Evolutionary conservation across 306 rosid species (phyloP).

Genomic region (Vachellia collinsii): DNA sequence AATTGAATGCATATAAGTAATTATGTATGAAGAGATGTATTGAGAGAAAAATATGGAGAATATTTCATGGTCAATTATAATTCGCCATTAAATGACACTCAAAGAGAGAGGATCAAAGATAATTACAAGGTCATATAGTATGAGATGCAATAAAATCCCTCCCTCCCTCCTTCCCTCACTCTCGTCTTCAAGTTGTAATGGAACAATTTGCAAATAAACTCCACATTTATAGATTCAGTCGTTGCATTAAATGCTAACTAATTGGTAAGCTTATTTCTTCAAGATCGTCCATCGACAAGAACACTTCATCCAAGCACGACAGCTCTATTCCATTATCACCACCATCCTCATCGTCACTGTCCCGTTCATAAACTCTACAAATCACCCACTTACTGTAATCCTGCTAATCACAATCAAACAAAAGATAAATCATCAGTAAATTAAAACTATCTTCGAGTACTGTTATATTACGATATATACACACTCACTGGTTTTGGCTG

Average conservation of each 20-base stretch:
- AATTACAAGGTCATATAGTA: no score
- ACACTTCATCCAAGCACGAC: slow-evolving; percentile 72
- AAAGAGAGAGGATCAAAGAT: not conserved
- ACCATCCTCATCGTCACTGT: not conserved
- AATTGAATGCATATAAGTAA: no score
- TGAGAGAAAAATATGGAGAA: not conserved
- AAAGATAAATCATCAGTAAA: not conserved
- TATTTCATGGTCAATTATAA: not conserved
- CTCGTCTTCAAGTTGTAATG: not conserved
- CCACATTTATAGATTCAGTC: not conserved
- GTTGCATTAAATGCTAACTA: not conserved
- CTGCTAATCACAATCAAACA: slow-evolving; percentile 50
- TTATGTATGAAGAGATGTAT: not conserved
- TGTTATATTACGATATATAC: not conserved
- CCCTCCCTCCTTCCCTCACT: not conserved
- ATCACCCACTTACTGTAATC: slow-evolving; percentile 76
- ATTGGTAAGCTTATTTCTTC: slow-evolving; percentile 71
- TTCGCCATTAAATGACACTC: not conserved
- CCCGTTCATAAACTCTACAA: slow-evolving; percentile 75
- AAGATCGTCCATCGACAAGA: slow-evolving; percentile 70
- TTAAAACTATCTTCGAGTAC: not conserved
- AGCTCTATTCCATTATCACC: slow-evolving; percentile 52
- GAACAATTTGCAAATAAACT: not conserved
- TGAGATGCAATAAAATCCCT: no score
- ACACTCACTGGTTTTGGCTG: slow-evolving; percentile 57